phyloP scores from a whole-genome alignment of 495 filamentous ascomycete species.

The Penicillium robsamsonii region DNA sequence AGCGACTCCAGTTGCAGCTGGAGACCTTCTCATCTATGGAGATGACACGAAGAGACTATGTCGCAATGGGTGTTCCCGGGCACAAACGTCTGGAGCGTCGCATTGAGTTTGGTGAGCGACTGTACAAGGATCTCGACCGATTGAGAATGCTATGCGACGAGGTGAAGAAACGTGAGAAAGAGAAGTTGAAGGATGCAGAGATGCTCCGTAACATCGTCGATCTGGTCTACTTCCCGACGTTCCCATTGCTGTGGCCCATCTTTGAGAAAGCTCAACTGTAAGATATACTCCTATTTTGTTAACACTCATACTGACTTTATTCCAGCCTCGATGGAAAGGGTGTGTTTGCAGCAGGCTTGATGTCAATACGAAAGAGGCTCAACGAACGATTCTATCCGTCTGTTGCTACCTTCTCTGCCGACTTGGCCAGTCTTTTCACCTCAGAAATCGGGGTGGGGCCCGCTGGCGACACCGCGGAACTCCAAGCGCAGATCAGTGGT shows the following conservation, averaged over 20 bases:
- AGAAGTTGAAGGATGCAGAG: slow-evolving; percentile 73
- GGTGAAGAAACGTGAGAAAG: slow-evolving; percentile 67
- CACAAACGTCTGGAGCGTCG: slow-evolving; percentile 72
- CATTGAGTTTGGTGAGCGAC: slow-evolving; percentile 78
- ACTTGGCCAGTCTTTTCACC: slow-evolving; percentile 68
- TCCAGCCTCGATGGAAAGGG: slow-evolving; percentile 70
- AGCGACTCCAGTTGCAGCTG: slow-evolving; percentile 81
- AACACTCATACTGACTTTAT: slow-evolving; percentile 33
- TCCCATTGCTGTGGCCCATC: slow-evolving; percentile 72
- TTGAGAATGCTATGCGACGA: slow-evolving; percentile 65
- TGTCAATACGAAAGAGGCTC: slow-evolving; percentile 60
- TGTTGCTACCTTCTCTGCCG: slow-evolving; percentile 67
- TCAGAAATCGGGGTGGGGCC: slow-evolving; percentile 59
- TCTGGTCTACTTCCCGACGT: slow-evolving; percentile 84
- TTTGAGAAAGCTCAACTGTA: slow-evolving; percentile 75
- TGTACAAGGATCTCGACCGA: slow-evolving; percentile 73
- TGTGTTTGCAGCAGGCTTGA: slow-evolving; percentile 64
- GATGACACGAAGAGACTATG: slow-evolving; percentile 88
- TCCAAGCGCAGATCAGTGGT: slow-evolving; percentile 53
- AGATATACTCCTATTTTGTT: slow-evolving; percentile 32
- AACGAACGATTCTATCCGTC: slow-evolving; percentile 72
- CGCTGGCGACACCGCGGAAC: slow-evolving; percentile 51
- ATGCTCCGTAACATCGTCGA: slow-evolving; percentile 75
- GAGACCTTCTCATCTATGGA: slow-evolving; percentile 96
- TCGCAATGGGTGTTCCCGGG: slow-evolving; percentile 83